These are phyloP conservation scores for Casuarina glauca DNA, from an alignment of 306 rosid genomes.

Conservation along the genomic window DNA sequence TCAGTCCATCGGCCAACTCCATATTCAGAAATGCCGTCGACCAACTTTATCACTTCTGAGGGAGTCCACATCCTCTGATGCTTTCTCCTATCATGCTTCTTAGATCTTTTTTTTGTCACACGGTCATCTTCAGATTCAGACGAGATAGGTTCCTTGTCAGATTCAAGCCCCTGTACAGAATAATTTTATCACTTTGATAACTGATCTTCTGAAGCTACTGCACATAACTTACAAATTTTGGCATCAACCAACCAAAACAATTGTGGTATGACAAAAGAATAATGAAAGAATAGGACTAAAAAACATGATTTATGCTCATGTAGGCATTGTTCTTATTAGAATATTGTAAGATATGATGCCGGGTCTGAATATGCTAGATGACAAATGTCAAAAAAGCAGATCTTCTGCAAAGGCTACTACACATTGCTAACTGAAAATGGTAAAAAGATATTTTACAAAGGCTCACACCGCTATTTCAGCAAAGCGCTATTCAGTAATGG, in stretches of 20 bases:
- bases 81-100: constrained; percentile 73
- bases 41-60: constrained; percentile 69
- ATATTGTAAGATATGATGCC: not conserved
- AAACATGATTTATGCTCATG: too few relatives aligned
- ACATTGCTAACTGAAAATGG: not conserved
- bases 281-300: not conserved
- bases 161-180: constrained; percentile 42
- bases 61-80: constrained; percentile 92
- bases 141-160: constrained; percentile 44
- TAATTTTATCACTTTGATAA: not conserved
- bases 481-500: not conserved
- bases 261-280: not conserved
- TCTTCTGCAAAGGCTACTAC: not conserved
- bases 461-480: not conserved
- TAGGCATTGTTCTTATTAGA: not conserved
- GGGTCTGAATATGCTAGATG: not conserved
- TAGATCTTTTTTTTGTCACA: constrained; percentile 42
- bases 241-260: not conserved
- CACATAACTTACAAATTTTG: not conserved
- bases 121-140: constrained; percentile 58
- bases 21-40: constrained; percentile 88
- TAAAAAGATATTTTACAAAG: not conserved
- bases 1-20: constrained; percentile 98
- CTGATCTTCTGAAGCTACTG: constrained; percentile 7
- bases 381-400: constrained; percentile 2